Evolutionary conservation across 306 rosid genomes (phyloP).

Genomic region (Begonia masoniana): DNA sequence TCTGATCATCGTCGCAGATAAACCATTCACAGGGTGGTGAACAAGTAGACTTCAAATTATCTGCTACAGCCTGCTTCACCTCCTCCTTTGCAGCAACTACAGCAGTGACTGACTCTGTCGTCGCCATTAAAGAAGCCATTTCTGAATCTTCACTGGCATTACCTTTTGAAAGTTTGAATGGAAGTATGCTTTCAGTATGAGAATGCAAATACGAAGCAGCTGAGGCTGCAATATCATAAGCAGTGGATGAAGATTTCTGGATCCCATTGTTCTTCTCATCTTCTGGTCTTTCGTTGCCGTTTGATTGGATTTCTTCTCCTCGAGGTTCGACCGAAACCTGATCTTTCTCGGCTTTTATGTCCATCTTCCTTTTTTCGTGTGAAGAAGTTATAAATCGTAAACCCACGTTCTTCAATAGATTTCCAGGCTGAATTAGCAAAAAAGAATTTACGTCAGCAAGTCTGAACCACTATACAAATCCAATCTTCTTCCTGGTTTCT

Average conservation of each 20-base stretch:
- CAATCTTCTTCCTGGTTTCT: too few relatives aligned
- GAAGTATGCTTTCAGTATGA: conserved; percentile 58
- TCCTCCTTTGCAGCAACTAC: conserved; percentile 97
- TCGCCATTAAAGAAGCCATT: conserved; percentile 72
- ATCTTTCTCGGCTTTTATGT: conserved; percentile 32
- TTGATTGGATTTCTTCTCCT: conserved; percentile 22
- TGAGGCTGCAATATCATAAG: conserved; percentile 76
- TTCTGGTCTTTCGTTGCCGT: conserved; percentile 18
- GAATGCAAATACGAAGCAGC: conserved; percentile 85
- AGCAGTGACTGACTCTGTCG: conserved; percentile 83
- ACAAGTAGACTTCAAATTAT: conserved; percentile 52
- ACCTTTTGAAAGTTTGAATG: conserved; percentile 48
- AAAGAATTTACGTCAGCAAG: too few relatives aligned
- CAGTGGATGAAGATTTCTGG: conserved; percentile 46
- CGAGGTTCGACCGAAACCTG: conserved; percentile 18
- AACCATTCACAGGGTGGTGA: conserved; percentile 95
- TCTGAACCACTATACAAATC: too few relatives aligned
- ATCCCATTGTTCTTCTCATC: conserved; percentile 25
- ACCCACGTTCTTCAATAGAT: conserved; percentile 43
- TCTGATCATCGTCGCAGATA: conserved; percentile 67
- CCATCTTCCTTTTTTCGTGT: conserved; percentile 49
- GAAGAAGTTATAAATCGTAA: conserved; percentile 67
- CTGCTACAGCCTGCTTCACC: conserved; percentile 97
- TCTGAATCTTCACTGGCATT: conserved; percentile 40
- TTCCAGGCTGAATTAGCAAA: conserved; percentile 48